These are phyloP conservation scores for Cercophora samala DNA, from an alignment of 495 filamentous ascomycete genomes.

Conservation along the genomic window DNA sequence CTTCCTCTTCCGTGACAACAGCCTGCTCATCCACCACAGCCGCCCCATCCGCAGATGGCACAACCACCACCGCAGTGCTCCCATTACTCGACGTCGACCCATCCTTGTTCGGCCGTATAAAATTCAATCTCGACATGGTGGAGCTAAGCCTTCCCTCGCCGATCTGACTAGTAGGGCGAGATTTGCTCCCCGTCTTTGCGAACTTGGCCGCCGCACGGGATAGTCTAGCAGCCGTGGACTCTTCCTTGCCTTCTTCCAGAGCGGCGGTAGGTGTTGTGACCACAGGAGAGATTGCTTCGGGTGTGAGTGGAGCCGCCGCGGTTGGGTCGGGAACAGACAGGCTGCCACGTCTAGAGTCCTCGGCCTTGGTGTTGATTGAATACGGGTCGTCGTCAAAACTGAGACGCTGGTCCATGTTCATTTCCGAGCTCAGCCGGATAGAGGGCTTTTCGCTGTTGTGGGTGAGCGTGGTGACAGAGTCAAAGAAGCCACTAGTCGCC, in stretches of 20 bases:
- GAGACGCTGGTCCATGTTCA: constrained; percentile 33
- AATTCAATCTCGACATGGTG: constrained; percentile 63
- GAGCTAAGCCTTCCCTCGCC: constrained; percentile 64
- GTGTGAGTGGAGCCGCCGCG: constrained; percentile 38
- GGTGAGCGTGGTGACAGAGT: constrained; percentile 32
- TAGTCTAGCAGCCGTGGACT: constrained; percentile 46
- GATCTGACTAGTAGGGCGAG: constrained; percentile 63
- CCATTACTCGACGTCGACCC: constrained; percentile 18
- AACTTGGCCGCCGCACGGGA: constrained; percentile 60
- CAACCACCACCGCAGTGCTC: constrained; percentile 26
- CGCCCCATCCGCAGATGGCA: constrained; percentile 19
- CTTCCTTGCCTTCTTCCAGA: constrained; percentile 43
- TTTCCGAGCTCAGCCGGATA: constrained; percentile 42
- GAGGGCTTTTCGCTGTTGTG: constrained; percentile 26
- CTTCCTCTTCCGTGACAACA: constrained; percentile 39
- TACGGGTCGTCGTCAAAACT: constrained; percentile 39
- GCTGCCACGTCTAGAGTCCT: constrained; percentile 45
- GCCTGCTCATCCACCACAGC: constrained; percentile 34
- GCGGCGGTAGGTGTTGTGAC: constrained; percentile 25
- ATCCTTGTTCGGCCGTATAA: constrained; percentile 51
- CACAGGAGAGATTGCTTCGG: constrained; percentile 36
- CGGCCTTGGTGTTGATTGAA: constrained; percentile 31
- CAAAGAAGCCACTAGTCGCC: constrained; percentile 43
- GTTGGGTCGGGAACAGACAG: constrained; percentile 47
- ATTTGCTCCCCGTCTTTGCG: constrained; percentile 52